Conservation (phyloP, 176 grass and related monocot genomes). For the Typha latifolia region DNA sequence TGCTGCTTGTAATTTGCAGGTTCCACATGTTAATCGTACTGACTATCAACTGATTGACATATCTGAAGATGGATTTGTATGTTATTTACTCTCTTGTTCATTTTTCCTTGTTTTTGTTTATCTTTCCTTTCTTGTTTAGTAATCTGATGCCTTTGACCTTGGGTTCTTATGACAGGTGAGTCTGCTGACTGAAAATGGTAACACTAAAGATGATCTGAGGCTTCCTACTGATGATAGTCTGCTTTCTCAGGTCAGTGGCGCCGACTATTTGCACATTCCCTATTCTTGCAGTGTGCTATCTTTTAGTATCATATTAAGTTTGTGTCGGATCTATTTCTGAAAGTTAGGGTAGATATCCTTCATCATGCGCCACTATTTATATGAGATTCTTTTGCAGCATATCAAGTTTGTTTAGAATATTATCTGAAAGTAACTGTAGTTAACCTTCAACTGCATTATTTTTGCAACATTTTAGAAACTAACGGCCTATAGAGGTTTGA, state of each 20-base stretch:
- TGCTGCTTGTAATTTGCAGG: background rate
- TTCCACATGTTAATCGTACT: constrained; percentile 30
- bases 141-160: background rate
- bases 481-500: too few species aligned
- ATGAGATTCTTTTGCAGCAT: too few species aligned
- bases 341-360: too few species aligned
- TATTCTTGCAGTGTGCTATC: background rate
- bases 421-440: too few species aligned
- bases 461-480: too few species aligned
- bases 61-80: constrained; percentile 50
- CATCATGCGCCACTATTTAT: too few species aligned
- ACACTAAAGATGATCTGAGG: constrained; percentile 45
- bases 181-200: constrained; percentile 37
- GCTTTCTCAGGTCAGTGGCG: constrained; percentile 13
- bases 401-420: too few species aligned
- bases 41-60: constrained; percentile 57
- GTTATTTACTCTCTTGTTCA: background rate
- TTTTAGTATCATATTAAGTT: too few species aligned
- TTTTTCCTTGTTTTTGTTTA: background rate
- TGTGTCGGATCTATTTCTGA: too few species aligned
- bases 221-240: constrained; percentile 41
- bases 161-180: constrained; percentile 28
- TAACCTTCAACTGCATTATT: too few species aligned
- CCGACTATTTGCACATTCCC: background rate
- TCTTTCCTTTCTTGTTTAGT: background rate